A percentile compares a stretch with the other conserved stretches of the same genome.
phyloP scores from a whole-genome alignment of 169 alveolate genomes.

The Theileria annulata region DNA sequence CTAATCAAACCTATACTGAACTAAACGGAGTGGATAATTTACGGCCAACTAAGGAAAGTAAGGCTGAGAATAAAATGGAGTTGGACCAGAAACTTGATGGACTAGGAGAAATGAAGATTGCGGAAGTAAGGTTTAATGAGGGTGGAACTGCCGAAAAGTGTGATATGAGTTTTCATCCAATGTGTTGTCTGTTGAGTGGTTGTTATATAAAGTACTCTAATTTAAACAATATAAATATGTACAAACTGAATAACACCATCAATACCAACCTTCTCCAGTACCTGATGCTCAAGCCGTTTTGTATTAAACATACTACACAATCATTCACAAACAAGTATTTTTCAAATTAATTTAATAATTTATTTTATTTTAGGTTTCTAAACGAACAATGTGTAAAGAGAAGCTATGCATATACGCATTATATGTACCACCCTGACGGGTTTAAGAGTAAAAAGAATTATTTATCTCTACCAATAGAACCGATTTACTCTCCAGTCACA shows the following conservation, averaged over 20 bases:
- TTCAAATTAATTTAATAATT: not conserved
- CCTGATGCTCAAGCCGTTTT: conserved; percentile 15
- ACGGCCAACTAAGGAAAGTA: not conserved
- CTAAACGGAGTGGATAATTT: not conserved
- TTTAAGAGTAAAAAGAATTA: conserved; percentile 10
- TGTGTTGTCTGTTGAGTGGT: conserved; percentile 63
- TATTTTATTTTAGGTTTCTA: conserved; percentile 30
- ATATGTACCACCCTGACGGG: conserved; percentile 32
- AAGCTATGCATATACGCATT: conserved; percentile 60
- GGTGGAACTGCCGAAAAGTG: conserved; percentile 14
- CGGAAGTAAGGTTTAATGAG: not conserved
- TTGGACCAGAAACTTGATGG: not conserved
- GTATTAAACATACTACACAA: conserved; percentile 36
- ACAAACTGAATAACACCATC: not conserved
- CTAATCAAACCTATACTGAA: not conserved
- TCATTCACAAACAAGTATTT: conserved; percentile 31
- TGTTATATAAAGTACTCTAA: conserved; percentile 41
- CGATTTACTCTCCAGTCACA: conserved; percentile 46
- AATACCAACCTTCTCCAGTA: conserved; percentile 40
- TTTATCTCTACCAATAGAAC: conserved; percentile 35
- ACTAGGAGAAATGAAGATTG: not conserved
- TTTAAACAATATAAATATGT: not conserved
- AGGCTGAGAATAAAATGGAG: not conserved
- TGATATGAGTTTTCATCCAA: conserved; percentile 41
- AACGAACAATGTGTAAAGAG: conserved; percentile 18